These are phyloP conservation scores for Rhodomyrtus tomentosa DNA, from an alignment of 345 rosid genomes.

Conservation along the genomic window DNA sequence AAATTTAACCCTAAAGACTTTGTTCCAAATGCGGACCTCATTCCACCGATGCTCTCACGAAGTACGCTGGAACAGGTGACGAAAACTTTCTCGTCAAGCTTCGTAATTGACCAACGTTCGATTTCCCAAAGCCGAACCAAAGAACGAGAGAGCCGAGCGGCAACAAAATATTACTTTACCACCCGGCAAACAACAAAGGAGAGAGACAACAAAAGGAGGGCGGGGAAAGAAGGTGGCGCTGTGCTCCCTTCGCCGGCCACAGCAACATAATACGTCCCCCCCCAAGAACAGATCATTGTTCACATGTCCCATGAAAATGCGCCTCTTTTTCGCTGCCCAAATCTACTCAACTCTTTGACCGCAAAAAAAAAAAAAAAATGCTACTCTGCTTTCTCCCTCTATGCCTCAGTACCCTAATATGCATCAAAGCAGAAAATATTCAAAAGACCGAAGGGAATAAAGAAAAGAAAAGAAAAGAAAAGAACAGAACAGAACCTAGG, in stretches of 20 bases:
- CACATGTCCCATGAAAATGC: background rate
- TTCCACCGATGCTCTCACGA: background rate
- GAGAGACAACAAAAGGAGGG: background rate
- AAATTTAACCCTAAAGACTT: background rate
- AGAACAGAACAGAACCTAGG: background rate
- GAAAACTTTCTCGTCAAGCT: background rate
- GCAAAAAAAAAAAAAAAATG: too few species aligned
- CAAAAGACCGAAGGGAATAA: background rate
- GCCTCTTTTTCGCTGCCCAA: constrained; percentile 2
- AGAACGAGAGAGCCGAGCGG: background rate
- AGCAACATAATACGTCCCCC: background rate
- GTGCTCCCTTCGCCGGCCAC: background rate
- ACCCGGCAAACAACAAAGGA: background rate
- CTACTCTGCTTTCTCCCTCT: background rate
- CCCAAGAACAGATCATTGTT: background rate
- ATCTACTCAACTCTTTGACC: background rate
- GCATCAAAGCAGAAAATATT: background rate
- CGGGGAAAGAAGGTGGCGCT: background rate
- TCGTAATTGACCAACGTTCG: background rate
- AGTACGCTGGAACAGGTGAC: background rate
- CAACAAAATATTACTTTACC: background rate
- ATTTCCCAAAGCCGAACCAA: background rate
- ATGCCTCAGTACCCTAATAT: background rate
- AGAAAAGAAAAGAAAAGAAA: background rate
- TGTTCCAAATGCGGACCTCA: background rate